These are phyloP conservation scores for Xylaria venustula DNA, from an alignment of 495 filamentous ascomycete species.

Conservation along the genomic window DNA sequence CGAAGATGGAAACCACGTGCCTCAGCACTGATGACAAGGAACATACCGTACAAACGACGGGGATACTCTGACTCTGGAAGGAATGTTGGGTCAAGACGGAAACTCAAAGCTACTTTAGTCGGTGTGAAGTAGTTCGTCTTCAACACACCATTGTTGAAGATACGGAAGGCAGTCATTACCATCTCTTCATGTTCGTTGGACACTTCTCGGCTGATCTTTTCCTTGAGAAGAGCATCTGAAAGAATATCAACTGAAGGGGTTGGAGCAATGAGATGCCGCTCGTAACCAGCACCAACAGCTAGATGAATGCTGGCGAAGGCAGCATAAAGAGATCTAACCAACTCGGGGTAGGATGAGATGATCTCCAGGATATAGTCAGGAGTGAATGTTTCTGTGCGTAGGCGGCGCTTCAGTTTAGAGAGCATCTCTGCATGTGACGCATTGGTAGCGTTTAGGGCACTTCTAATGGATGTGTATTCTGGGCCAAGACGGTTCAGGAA, in stretches of 20 bases:
- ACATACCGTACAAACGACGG: conserved; percentile 94
- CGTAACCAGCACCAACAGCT: conserved; percentile 71
- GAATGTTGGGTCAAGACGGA: conserved; percentile 87
- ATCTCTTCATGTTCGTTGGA: conserved; percentile 95
- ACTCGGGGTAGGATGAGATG: conserved; percentile 84
- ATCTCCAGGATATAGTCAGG: conserved; percentile 97
- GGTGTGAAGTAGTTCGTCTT: conserved; percentile 99
- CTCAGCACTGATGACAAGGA: conserved; percentile 94
- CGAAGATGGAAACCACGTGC: conserved; percentile 96
- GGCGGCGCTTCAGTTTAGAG: conserved; percentile 91
- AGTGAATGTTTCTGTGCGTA: conserved; percentile 95
- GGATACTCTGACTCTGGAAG: conserved; percentile 90
- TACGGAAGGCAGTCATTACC: conserved; percentile 95
- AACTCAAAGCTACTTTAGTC: conserved; percentile 96
- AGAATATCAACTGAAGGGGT: conserved; percentile 69
- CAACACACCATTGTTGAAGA: conserved; percentile 86
- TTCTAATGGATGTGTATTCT: conserved; percentile 83
- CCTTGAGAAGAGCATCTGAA: conserved; percentile 73
- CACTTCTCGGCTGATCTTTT: conserved; percentile 75
- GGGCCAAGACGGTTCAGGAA: conserved; percentile 93
- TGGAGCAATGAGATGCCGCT: conserved; percentile 70
- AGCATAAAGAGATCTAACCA: conserved; percentile 86
- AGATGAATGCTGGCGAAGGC: conserved; percentile 91
- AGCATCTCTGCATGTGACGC: conserved; percentile 86
- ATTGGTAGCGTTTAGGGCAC: conserved; percentile 71